Evolutionary conservation across 768 basidiomycete genomes (phyloP).

Genomic region (Boletus vinaceobasis): DNA sequence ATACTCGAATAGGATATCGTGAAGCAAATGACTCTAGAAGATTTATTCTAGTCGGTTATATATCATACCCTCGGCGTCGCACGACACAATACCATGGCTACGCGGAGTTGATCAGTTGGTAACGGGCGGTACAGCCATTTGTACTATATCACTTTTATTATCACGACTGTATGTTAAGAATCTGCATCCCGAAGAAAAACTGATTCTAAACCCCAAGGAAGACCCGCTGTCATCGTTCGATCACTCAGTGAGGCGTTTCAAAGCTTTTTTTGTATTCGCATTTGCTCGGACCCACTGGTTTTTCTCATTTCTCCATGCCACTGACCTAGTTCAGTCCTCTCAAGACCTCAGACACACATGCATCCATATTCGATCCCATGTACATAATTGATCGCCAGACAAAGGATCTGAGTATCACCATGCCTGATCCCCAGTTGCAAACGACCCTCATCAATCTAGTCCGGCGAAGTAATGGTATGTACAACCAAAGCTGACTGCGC

Average conservation of each 20-base stretch:
- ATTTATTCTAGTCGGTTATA: conserved; percentile 60
- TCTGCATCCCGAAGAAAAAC: conserved; percentile 1
- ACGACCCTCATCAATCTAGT: neutral
- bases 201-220: conserved; percentile 2
- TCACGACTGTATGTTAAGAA: conserved; percentile 20
- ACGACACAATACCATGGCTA: conserved; percentile 20
- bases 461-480: neutral
- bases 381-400: neutral
- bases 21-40: conserved; percentile 97
- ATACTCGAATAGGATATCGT: conserved; percentile 75
- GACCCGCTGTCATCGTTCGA: neutral
- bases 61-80: conserved; percentile 21
- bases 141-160: conserved; percentile 20
- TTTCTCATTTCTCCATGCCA: neutral
- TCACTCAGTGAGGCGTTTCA: neutral
- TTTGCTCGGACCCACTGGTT: neutral
- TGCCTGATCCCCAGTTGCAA: neutral
- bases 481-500: neutral
- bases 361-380: neutral
- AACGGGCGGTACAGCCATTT: conserved; percentile 14
- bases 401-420: neutral
- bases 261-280: neutral
- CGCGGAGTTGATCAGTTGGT: conserved; percentile 6
- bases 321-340: neutral
- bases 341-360: neutral